phyloP scores from a whole-genome alignment of 805 yeast species.

The Tetrapisispora fleetii region DNA sequence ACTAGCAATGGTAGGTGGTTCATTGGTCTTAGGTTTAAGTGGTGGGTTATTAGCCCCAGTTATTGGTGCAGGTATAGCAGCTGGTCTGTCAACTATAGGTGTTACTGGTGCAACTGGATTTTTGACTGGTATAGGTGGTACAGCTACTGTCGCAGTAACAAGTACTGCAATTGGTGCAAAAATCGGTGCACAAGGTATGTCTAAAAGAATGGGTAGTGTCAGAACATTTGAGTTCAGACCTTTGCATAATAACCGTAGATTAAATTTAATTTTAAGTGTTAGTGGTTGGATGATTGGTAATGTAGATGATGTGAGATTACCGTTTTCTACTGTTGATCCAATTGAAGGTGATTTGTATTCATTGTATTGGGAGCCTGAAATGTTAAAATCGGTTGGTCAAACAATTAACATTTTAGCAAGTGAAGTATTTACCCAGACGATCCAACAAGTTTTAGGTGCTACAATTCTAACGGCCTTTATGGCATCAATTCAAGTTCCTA shows the following conservation, averaged over 20 bases:
- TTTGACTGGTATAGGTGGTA: slow-evolving; percentile 93
- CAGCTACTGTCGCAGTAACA: slow-evolving; percentile 85
- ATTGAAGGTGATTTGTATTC: slow-evolving; percentile 95
- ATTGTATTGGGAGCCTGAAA: slow-evolving; percentile 94
- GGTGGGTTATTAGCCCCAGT: slow-evolving; percentile 96
- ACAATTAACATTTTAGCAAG: slow-evolving; percentile 88
- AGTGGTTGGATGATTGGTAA: slow-evolving; percentile 97
- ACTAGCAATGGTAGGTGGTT: slow-evolving; percentile 92
- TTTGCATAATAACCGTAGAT: slow-evolving; percentile 78
- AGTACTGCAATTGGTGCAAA: slow-evolving; percentile 87
- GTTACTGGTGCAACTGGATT: slow-evolving; percentile 89
- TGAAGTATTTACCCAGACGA: slow-evolving; percentile 84
- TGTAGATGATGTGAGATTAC: slow-evolving; percentile 90
- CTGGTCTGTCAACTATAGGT: slow-evolving; percentile 92
- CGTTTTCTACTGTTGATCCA: slow-evolving; percentile 94
- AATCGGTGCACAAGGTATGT: slow-evolving; percentile 80
- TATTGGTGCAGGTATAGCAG: slow-evolving; percentile 96
- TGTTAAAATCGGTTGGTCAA: slow-evolving; percentile 92
- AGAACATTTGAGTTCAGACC: slow-evolving; percentile 91
- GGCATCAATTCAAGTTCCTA: slow-evolving; percentile 88
- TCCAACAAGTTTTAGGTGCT: slow-evolving; percentile 90
- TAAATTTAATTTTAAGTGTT: slow-evolving; percentile 78
- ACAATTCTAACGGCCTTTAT: slow-evolving; percentile 81
- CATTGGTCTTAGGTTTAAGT: slow-evolving; percentile 84
- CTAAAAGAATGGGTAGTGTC: slow-evolving; percentile 80